A percentile compares a stretch with the other conserved stretches of the same genome.
These are phyloP conservation scores for Eimeria necatrix DNA, from an alignment of 169 alveolate species.

Conservation along the genomic window DNA sequence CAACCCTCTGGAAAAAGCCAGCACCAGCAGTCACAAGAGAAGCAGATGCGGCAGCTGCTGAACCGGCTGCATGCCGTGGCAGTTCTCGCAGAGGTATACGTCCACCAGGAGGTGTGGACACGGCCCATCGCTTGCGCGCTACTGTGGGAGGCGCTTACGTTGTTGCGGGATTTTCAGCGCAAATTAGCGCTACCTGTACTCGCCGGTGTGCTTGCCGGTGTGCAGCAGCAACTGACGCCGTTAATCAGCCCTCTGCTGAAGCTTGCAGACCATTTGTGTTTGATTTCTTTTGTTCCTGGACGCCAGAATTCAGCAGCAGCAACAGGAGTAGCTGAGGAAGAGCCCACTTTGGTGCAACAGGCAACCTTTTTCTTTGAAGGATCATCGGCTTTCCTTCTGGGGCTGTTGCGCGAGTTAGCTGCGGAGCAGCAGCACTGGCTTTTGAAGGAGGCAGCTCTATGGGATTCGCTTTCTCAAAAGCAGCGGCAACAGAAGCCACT, in stretches of 20 bases:
- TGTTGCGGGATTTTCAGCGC: background rate
- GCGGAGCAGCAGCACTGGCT: conserved; percentile 58
- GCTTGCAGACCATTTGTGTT: conserved; percentile 28
- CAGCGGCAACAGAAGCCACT: conserved; percentile 53
- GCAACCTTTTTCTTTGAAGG: conserved; percentile 56
- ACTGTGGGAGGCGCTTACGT: conserved; percentile 58
- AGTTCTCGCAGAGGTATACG: conserved; percentile 34
- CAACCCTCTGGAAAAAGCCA: background rate
- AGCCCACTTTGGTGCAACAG: conserved; percentile 34
- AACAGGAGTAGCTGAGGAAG: conserved; percentile 26
- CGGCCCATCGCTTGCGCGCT: conserved; percentile 44
- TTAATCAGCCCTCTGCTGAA: background rate
- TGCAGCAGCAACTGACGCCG: conserved; percentile 8
- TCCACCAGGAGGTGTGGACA: conserved; percentile 57
- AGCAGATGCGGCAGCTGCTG: conserved; percentile 20
- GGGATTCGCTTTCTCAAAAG: conserved; percentile 24
- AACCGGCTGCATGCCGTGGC: conserved; percentile 44
- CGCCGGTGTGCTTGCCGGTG: conserved; percentile 25
- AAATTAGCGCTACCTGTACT: background rate
- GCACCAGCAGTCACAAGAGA: background rate
- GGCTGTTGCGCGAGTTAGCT: conserved; percentile 49
- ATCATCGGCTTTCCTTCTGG: conserved; percentile 10
- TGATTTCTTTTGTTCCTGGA: background rate
- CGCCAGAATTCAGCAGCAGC: conserved; percentile 29
- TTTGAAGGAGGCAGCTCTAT: background rate